Evolutionary conservation across 352 stramenopile species (phyloP), one percentile per base, ranked within the genome.

Genomic region (Globisporangium uncinulatum): DNA sequence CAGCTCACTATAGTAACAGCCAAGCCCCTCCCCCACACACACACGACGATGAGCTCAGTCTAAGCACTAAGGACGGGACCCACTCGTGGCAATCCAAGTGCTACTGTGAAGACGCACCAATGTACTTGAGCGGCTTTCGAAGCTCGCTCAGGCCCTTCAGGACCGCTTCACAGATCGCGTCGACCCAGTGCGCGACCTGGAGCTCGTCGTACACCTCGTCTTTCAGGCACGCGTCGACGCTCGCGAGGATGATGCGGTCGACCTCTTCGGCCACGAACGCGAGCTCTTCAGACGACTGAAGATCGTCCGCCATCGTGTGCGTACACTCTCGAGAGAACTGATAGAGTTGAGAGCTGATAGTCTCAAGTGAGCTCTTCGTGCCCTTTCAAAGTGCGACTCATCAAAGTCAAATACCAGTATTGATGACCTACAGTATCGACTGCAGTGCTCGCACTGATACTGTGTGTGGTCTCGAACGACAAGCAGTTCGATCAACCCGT

Each of bases 101-200:
- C 6, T 11, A 29, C 20, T 42, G 32, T 0, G 29, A 2, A 5
- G 11, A 51, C 69, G 13, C 68, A 92, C 79, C 78, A 42, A 94
- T 79, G 62, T 97, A 97, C 72, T 97, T 97, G 67, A 97, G 94
- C 2, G 90, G 90, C 52, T 97, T 97, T 61, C 84, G 80, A 46
- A 97, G 65, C 49, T 96, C 82, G 47, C 77, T 69, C 20, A 97
- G 81, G 5, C 74, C 80, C 49, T 89, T 83, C 79, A 97, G 92
- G 64, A 94, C 86, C 20, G 69, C 70, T 41, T 96, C 87, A 66
- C 90, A 97, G 53, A 97, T 97, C 20, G 70, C 74, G 69, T 97
- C 90, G 45, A 97, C 73, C 91, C 91, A 97, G 34, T 93, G 74
- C 6, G 83, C 71, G 13, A 97, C 88, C 65, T 89, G 76, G 44